Conservation (phyloP, 805 yeast genomes). For the Barnettozyma botsteinii region DNA sequence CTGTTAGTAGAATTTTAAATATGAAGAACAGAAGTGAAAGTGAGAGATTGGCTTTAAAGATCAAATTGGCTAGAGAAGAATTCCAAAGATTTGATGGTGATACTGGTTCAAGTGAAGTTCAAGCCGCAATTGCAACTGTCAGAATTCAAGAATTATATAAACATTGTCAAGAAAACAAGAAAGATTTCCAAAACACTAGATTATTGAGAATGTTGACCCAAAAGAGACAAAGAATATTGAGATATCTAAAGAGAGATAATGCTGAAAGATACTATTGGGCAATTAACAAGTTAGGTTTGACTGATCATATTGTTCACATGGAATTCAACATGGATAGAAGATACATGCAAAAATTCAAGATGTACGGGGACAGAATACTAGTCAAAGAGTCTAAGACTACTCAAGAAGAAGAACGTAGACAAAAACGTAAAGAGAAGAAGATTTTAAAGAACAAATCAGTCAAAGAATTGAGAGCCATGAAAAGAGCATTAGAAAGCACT, state of each 20-base stretch:
- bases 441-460: constrained; percentile 28
- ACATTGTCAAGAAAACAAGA: constrained; percentile 62
- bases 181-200: constrained; percentile 69
- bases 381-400: constrained; percentile 50
- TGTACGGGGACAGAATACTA: constrained; percentile 69
- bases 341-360: constrained; percentile 71
- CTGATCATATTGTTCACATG: constrained; percentile 67
- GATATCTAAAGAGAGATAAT: constrained; percentile 73
- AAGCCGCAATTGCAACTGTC: constrained; percentile 85
- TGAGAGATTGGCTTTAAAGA: constrained; percentile 54
- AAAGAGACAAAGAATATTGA: constrained; percentile 76
- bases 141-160: constrained; percentile 71
- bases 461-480: constrained; percentile 22
- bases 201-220: constrained; percentile 79
- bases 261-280: constrained; percentile 83
- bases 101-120: constrained; percentile 93
- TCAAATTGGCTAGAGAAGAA: constrained; percentile 65
- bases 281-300: constrained; percentile 79
- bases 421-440: constrained; percentile 41
- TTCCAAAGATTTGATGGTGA: constrained; percentile 83
- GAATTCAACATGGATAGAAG: constrained; percentile 80
- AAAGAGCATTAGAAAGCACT: constrained; percentile 18
- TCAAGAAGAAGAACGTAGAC: constrained; percentile 40
- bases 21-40: constrained; percentile 62
- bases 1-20: constrained; percentile 63